Evolutionary conservation across 768 basidiomycete genomes (phyloP).

Genomic region (Boletus sp.): DNA sequence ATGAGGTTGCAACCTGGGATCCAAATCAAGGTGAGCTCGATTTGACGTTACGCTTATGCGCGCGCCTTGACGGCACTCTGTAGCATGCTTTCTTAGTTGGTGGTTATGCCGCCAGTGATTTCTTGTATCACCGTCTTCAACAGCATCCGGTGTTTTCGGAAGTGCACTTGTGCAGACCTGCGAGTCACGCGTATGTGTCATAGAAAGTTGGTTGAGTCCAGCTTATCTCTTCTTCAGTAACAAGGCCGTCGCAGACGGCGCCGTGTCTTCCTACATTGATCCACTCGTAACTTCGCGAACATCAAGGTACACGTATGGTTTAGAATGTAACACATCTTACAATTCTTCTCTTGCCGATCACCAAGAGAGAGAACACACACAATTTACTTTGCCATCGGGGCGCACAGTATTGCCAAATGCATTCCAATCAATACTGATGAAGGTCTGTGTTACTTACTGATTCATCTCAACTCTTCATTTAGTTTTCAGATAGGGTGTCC

Average conservation of each 20-base stretch:
- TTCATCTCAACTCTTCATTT: neutral
- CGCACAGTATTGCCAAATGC: constrained; percentile 27
- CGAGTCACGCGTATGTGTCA: neutral
- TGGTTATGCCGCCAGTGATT: neutral
- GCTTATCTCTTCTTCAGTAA: neutral
- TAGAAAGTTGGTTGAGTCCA: neutral
- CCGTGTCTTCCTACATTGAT: constrained; percentile 34
- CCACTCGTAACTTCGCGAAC: constrained; percentile 45
- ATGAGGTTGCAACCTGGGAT: constrained; percentile 19
- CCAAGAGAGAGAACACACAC: constrained; percentile 24
- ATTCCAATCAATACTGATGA: constrained; percentile 38
- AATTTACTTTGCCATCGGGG: constrained; percentile 27
- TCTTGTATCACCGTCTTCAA: neutral
- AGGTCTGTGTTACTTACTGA: constrained; percentile 15
- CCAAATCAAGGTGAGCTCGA: constrained; percentile 21
- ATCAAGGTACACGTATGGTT: constrained; percentile 41
- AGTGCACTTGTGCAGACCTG: neutral
- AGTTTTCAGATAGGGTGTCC: constrained; percentile 9
- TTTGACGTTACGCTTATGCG: neutral
- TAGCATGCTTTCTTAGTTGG: constrained; percentile 27
- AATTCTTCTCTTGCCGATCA: constrained; percentile 36
- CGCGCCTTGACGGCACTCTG: neutral
- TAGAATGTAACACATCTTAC: constrained; percentile 28
- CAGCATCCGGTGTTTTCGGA: neutral
- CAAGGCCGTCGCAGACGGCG: neutral